phyloP scores from a whole-genome alignment of 23 red algal species.

The Gracilaria domingensis region DNA sequence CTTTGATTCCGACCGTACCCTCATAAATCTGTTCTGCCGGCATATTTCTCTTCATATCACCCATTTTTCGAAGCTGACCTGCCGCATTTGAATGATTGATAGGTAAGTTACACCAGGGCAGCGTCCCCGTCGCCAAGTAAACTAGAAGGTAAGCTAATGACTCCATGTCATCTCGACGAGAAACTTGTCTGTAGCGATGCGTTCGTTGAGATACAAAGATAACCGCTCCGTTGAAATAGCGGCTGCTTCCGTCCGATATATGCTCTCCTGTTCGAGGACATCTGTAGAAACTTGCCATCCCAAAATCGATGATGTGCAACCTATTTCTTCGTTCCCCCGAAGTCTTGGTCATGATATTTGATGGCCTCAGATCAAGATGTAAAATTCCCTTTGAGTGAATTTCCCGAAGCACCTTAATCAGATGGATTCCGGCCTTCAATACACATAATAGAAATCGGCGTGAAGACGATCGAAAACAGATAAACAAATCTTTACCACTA shows the following conservation, averaged over 20 bases:
- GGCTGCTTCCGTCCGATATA: background rate
- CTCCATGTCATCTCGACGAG: conserved; percentile 22
- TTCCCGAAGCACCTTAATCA: background rate
- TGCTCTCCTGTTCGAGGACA: background rate
- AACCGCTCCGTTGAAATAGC: background rate
- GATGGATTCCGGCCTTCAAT: background rate
- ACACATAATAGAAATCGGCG: too few species aligned
- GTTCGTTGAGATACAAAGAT: background rate
- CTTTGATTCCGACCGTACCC: background rate
- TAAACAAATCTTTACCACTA: too few species aligned
- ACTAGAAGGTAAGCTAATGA: background rate
- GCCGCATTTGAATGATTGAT: background rate
- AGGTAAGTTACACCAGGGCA: background rate
- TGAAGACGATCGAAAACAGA: too few species aligned
- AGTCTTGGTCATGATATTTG: background rate
- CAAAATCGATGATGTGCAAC: background rate
- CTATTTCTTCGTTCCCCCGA: background rate
- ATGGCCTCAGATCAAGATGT: conserved; percentile 16
- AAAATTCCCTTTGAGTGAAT: background rate
- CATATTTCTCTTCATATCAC: background rate
- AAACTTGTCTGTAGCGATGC: background rate
- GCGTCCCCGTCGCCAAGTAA: background rate
- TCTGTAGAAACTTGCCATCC: background rate
- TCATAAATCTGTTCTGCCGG: background rate
- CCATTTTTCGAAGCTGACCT: background rate